These are phyloP conservation scores for Colletotrichum shisoi DNA, from an alignment of 2,329 filamentous ascomycete species.

Conservation along the genomic window DNA sequence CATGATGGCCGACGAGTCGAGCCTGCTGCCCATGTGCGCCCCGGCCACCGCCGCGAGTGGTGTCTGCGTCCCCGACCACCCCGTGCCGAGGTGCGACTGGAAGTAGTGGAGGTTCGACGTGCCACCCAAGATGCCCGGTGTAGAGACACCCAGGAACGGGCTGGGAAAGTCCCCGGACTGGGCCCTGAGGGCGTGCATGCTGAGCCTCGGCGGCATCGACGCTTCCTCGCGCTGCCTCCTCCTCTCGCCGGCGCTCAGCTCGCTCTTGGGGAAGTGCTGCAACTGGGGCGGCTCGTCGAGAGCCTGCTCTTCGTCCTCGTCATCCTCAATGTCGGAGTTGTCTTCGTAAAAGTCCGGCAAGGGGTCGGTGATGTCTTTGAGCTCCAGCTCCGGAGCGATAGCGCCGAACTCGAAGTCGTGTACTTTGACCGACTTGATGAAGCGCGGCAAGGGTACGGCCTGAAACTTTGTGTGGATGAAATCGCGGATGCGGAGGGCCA, in stretches of 20 bases:
- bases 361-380: constrained; percentile 97
- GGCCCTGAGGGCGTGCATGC: constrained; percentile 46
- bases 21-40: constrained; percentile 56
- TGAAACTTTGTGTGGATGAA: constrained; percentile 98
- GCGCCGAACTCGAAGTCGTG: constrained; percentile 93
- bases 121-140: constrained; percentile 72
- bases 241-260: constrained; percentile 40
- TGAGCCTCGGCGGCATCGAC: constrained; percentile 51
- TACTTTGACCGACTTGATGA: constrained; percentile 95
- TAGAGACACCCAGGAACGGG: constrained; percentile 67
- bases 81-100: constrained; percentile 75
- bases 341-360: constrained; percentile 96
- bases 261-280: constrained; percentile 36
- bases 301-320: constrained; percentile 52
- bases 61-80: constrained; percentile 78
- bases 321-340: constrained; percentile 65
- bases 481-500: constrained; percentile 85
- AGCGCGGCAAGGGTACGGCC: constrained; percentile 85
- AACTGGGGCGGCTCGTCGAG: constrained; percentile 46
- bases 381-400: constrained; percentile 82
- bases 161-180: constrained; percentile 56
- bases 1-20: constrained; percentile 33
- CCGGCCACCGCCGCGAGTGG: constrained; percentile 81
- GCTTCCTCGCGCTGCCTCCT: constrained; percentile 37
- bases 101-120: constrained; percentile 84